Evolutionary conservation across 805 yeast genomes (phyloP), one percentile per base, ranked within the genome.

Genomic region (Sugiyamaella boreocaroliniensis): DNA sequence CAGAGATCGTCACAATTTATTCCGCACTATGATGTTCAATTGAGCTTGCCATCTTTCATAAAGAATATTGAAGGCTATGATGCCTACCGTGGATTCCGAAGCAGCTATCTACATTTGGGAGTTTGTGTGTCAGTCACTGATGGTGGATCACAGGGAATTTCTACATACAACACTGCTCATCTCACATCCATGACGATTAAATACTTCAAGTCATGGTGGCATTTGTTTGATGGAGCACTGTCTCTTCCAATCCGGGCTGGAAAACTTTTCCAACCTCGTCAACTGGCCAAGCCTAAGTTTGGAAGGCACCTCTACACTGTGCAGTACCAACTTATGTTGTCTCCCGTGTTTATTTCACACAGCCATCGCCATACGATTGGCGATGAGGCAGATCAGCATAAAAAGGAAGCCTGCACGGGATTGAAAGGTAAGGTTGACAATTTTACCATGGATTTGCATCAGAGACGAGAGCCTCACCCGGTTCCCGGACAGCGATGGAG

Each of bases 131-230:
- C 71, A 2, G 37, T 32, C 12, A 79, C 86, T 7, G 67, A 72
- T 12, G 57, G 52, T n/a, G 6, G 29, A n/a, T 40, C 48, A 12
- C 18, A 34, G 11, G 29, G 29, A 12, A 42, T 42, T 2, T 19
- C 46, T 9, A 43, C 53, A 22, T 82, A 82, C 60, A 92, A 90
- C 68, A 75, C 89, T 1, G 76, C 86, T 45, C 95, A 90, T 64
- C 69, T 92, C 49, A 76, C 89, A 2, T 96, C 97, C 1, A 72
- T 72, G 4, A 77, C 83, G 0, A 74, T 92, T 58, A 64, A 70
- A 7, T 85, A 82, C 55, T 89, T 93, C 70, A 82, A 81, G 62
- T 64, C 68, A 4, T 93, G 98, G 98, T 90, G 97, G 96, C 69
- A 70, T 34, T 76, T 86, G 58, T 92, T 92, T 67, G 78, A 84